phyloP scores from a whole-genome alignment of 441 rosid species.

The Daphne laureola region DNA sequence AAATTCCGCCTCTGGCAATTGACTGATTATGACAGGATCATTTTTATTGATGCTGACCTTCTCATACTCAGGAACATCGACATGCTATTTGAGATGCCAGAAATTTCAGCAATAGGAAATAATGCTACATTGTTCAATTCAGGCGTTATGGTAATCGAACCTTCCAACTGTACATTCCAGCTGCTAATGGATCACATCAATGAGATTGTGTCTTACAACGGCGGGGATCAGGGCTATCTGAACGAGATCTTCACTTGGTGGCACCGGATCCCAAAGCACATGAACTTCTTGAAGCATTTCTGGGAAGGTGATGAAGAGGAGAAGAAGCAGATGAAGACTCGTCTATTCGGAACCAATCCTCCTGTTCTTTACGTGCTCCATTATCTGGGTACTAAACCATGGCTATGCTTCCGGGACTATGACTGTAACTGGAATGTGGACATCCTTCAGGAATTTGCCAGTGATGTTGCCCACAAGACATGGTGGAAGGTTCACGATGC shows the following conservation, averaged over 20 bases:
- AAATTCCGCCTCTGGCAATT: constrained; percentile 91
- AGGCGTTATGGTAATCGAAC: constrained; percentile 79
- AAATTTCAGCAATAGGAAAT: constrained; percentile 72
- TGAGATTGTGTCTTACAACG: constrained; percentile 78
- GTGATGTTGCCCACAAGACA: constrained; percentile 64
- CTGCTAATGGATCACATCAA: constrained; percentile 73
- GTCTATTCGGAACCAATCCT: constrained; percentile 67
- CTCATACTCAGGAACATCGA: constrained; percentile 77
- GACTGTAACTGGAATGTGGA: constrained; percentile 96
- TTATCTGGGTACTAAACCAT: constrained; percentile 75
- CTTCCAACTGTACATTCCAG: constrained; percentile 73
- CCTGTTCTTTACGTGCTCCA: constrained; percentile 75
- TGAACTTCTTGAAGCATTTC: constrained; percentile 89
- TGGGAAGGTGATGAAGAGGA: constrained; percentile 82
- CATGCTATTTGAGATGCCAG: constrained; percentile 81
- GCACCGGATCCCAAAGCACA: constrained; percentile 86
- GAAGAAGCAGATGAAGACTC: constrained; percentile 53
- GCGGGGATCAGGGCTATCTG: constrained; percentile 87
- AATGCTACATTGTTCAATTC: constrained; percentile 75
- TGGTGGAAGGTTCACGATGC: constrained; percentile 94
- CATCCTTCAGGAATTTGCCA: constrained; percentile 59
- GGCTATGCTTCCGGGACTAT: constrained; percentile 84
- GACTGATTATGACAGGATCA: constrained; percentile 72
- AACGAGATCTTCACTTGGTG: constrained; percentile 92
- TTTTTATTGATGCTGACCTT: constrained; percentile 82